Conservation (phyloP, 2,329 filamentous ascomycete genomes). For the Verticillium isaacii region DNA sequence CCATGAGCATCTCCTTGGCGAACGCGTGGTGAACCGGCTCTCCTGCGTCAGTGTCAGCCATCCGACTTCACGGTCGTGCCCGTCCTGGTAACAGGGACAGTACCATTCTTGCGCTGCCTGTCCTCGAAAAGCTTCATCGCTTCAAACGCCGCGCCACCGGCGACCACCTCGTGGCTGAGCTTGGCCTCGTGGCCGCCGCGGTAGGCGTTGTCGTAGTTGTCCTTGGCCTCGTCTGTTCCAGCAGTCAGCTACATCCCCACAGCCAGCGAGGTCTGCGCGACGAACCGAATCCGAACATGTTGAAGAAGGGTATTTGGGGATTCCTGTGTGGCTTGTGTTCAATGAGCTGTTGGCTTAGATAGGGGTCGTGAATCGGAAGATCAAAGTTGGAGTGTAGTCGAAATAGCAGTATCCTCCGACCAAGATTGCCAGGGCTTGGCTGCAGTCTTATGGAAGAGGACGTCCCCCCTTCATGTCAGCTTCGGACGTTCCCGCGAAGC, state of each 20-base stretch:
- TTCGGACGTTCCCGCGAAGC: neutral
- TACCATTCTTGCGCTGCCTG: conserved; percentile 65
- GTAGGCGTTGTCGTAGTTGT: conserved; percentile 17
- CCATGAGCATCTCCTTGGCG: conserved; percentile 73
- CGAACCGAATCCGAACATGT: conserved; percentile 14
- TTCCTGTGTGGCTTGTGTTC: no score
- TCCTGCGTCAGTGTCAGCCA: conserved; percentile 35
- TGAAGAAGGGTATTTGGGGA: neutral
- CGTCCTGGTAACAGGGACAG: neutral
- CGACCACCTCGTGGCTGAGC: conserved; percentile 62
- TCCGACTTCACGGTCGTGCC: neutral
- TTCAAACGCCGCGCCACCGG: conserved; percentile 71
- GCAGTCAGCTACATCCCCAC: neutral
- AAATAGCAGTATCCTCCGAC: neutral
- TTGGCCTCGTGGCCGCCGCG: conserved; percentile 22
- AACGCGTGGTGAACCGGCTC: conserved; percentile 67
- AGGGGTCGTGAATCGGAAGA: no score
- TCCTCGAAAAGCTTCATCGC: conserved; percentile 80
- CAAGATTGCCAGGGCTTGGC: neutral
- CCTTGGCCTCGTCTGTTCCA: conserved; percentile 10
- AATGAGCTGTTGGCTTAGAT: no score
- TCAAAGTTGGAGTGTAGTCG: neutral
- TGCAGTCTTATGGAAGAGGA: neutral
- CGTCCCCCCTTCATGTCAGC: neutral
- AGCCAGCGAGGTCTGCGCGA: neutral